Conservation (phyloP, 2,329 filamentous ascomycete species). For the Aspergillus felis region DNA sequence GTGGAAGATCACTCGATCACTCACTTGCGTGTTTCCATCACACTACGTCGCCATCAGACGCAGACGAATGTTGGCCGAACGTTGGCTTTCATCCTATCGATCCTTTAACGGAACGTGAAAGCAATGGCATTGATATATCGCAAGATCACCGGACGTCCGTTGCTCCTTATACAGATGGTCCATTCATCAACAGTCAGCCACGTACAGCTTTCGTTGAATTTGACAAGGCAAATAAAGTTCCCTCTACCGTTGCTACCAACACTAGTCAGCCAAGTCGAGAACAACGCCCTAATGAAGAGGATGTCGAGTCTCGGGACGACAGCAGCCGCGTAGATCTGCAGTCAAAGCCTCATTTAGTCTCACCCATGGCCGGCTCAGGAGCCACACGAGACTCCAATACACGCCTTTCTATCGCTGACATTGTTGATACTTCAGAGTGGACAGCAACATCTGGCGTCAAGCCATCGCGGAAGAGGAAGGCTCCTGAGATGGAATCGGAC, state of each 20-base stretch:
- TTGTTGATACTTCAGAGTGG: constrained; percentile 9
- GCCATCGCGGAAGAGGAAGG: constrained; percentile 25
- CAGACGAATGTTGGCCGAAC: not conserved
- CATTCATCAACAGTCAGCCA: constrained; percentile 11
- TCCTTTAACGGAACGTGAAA: not conserved
- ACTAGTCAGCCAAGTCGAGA: not conserved
- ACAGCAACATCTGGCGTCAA: not conserved
- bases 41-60: not conserved
- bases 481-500: constrained; percentile 22
- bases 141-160: not conserved
- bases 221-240: not conserved
- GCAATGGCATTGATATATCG: not conserved
- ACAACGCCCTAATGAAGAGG: not conserved
- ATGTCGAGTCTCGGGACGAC: not conserved
- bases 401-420: constrained; percentile 15
- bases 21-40: constrained; percentile 3
- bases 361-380: not conserved
- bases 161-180: constrained; percentile 19
- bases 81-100: not conserved
- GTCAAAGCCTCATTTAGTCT: not conserved
- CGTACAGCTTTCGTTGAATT: not conserved
- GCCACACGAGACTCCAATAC: constrained; percentile 1
- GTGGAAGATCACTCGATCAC: constrained; percentile 6
- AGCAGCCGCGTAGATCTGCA: not conserved
- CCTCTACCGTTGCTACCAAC: not conserved